A percentile compares a stretch with the other conserved stretches of the same genome.
These are phyloP conservation scores for Geosmithia putterillii DNA, from an alignment of 2,329 filamentous ascomycete species.

Conservation along the genomic window DNA sequence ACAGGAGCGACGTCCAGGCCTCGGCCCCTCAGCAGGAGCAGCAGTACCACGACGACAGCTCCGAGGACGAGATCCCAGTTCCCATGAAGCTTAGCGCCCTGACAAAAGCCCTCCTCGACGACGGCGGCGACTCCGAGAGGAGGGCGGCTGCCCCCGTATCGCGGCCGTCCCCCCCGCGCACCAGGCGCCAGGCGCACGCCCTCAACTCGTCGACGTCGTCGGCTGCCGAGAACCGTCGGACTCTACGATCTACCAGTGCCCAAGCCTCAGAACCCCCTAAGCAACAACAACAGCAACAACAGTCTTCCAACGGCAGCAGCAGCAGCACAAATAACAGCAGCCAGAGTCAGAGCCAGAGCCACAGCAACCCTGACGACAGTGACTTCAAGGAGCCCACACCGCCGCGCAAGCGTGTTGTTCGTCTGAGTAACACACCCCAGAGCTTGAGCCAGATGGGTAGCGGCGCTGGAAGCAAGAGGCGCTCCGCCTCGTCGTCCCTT, in stretches of 20 bases:
- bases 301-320: constrained; percentile 3
- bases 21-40: constrained; percentile 15
- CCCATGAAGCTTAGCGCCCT: constrained; percentile 90
- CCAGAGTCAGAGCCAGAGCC: too few relatives aligned
- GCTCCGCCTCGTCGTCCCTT: constrained; percentile 38
- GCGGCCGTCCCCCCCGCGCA: constrained; percentile 30
- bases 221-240: constrained; percentile 28
- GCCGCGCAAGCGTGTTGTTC: constrained; percentile 42
- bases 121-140: constrained; percentile 29
- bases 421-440: constrained; percentile 39
- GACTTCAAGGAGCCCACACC: constrained; percentile 39
- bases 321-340: neutral
- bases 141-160: constrained; percentile 8
- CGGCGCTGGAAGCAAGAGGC: constrained; percentile 21
- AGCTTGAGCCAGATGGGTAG: constrained; percentile 26
- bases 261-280: constrained; percentile 21
- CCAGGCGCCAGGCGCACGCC: constrained; percentile 32
- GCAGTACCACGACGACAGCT: constrained; percentile 56
- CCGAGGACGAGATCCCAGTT: constrained; percentile 84
- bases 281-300: constrained; percentile 19
- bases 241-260: constrained; percentile 33
- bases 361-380: neutral
- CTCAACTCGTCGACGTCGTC: constrained; percentile 31
- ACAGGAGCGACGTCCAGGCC: constrained; percentile 27
- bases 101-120: constrained; percentile 71